Conservation (phyloP, 257 asterid species). For the Scutellaria galericulata region DNA sequence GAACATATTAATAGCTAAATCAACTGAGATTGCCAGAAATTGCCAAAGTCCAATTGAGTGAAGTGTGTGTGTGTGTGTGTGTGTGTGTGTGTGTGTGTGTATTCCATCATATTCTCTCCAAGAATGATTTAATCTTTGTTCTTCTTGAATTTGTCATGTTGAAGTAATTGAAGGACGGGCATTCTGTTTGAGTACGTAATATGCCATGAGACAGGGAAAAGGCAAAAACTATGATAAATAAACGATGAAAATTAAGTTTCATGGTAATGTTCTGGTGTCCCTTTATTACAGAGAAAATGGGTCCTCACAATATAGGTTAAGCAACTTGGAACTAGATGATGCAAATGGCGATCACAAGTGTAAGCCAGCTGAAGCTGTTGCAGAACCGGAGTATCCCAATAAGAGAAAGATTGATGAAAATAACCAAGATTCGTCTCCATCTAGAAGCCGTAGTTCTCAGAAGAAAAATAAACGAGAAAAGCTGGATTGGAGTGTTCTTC, state of each 20-base stretch:
- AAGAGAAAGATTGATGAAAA: slow-evolving; percentile 49
- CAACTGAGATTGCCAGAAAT: background rate
- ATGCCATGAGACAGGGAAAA: background rate
- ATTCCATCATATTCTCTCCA: background rate
- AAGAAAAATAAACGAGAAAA: slow-evolving; percentile 64
- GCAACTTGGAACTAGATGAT: slow-evolving; percentile 38
- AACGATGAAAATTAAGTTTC: background rate
- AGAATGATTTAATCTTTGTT: background rate
- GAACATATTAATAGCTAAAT: background rate
- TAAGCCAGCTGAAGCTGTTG: slow-evolving; percentile 49
- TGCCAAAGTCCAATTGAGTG: background rate
- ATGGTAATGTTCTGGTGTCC: slow-evolving; percentile 4
- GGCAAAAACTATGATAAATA: background rate
- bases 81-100: background rate
- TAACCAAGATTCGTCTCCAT: slow-evolving; percentile 41
- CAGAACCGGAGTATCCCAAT: slow-evolving; percentile 45
- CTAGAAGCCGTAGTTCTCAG: slow-evolving; percentile 47
- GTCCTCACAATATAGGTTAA: slow-evolving; percentile 40
- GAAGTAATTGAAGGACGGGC: background rate
- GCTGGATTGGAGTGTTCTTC: slow-evolving; percentile 81
- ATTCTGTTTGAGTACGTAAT: background rate
- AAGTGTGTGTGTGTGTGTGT: no score
- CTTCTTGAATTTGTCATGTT: background rate
- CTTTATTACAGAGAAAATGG: slow-evolving; percentile 59
- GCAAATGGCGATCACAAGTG: slow-evolving; percentile 57